Base-by-base conservation (phyloP, 805 yeast species). In the Zygoascus tannicola region DNA sequence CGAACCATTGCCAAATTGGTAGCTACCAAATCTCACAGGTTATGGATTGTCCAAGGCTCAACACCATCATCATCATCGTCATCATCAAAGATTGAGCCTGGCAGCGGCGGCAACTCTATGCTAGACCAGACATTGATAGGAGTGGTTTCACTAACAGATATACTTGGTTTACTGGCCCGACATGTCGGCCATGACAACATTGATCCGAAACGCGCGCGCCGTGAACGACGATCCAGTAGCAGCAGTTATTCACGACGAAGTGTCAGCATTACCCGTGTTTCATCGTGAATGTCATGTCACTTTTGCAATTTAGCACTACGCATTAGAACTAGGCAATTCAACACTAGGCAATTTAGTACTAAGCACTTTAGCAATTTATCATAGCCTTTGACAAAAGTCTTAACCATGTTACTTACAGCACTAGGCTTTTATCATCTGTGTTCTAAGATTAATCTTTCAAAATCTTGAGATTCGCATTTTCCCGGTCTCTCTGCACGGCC, bases 1-100 rank as follows among this genome's bases (percentile, higher is more conserved):
- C 75, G 95, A 61, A 86, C 94, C 5, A 74, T 92, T 57, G 97
- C 97, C 28, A 90, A 92, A 62, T 69, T 90, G 53, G 97, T 90
- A 12, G 97, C 98, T 4, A 90, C 98, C 1, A 81, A 81, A 62
- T 77, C 95, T 2, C 98, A 90, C 65, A 74, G 98, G 60, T 54
- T 66, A 56, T 56, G 70, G 67, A 62, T 67, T 34, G 67, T 66
- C 18, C 66, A 64, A 47, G 48, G 50, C 16, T 16, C 32, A 15
- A 19, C 33, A 10, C 47, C 57, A 5, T 42, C 55, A 5, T 63
- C 38, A 50, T 32, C 55, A 28, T 10, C 44, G 10, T 15, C 32
- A 7, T 12, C 30, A 8, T 83, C 80, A 57, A 70, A 92, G 49
- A 76, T 85, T 44, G 97, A 97, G 35, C 36, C 44, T 21, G 30